These are phyloP conservation scores for Daldinia childiae DNA, from an alignment of 495 filamentous ascomycete genomes.

Conservation along the genomic window DNA sequence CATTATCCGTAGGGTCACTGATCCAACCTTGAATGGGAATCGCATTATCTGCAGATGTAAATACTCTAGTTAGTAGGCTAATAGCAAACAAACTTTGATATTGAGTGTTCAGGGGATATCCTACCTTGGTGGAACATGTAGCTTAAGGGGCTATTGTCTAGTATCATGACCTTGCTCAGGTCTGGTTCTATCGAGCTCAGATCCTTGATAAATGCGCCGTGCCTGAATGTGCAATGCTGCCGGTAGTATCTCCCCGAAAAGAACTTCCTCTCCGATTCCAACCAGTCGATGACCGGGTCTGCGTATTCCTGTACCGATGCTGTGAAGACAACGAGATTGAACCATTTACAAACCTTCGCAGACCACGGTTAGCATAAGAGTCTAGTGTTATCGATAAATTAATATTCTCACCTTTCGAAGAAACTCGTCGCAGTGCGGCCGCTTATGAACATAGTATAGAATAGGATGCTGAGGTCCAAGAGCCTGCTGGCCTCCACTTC, in stretches of 20 bases:
- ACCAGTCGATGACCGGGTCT: slow-evolving; percentile 98
- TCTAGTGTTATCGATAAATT: slow-evolving; percentile 1
- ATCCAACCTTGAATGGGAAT: slow-evolving; percentile 96
- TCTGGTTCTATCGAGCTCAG: slow-evolving; percentile 95
- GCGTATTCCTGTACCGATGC: slow-evolving; percentile 98
- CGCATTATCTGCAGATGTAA: slow-evolving; percentile 76
- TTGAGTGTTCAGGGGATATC: slow-evolving; percentile 31
- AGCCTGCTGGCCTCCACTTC: slow-evolving; percentile 69
- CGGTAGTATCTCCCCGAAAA: slow-evolving; percentile 92
- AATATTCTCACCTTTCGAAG: slow-evolving; percentile 73
- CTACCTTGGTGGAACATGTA: slow-evolving; percentile 98
- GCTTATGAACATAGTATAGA: slow-evolving; percentile 97
- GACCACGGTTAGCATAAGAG: slow-evolving; percentile 19
- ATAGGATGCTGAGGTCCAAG: slow-evolving; percentile 93
- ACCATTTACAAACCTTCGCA: slow-evolving; percentile 87
- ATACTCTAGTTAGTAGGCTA: slow-evolving; percentile 27
- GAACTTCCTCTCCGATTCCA: slow-evolving; percentile 95
- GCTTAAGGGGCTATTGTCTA: slow-evolving; percentile 97
- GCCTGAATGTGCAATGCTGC: slow-evolving; percentile 94
- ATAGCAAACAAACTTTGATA: slow-evolving; percentile 10
- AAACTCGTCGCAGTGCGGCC: slow-evolving; percentile 96
- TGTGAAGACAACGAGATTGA: slow-evolving; percentile 96
- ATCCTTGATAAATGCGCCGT: slow-evolving; percentile 98
- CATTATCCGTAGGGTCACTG: slow-evolving; percentile 88
- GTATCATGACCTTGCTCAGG: slow-evolving; percentile 95